phyloP scores from a whole-genome alignment of 2,329 filamentous ascomycete genomes.

The Penicillium sp. region DNA sequence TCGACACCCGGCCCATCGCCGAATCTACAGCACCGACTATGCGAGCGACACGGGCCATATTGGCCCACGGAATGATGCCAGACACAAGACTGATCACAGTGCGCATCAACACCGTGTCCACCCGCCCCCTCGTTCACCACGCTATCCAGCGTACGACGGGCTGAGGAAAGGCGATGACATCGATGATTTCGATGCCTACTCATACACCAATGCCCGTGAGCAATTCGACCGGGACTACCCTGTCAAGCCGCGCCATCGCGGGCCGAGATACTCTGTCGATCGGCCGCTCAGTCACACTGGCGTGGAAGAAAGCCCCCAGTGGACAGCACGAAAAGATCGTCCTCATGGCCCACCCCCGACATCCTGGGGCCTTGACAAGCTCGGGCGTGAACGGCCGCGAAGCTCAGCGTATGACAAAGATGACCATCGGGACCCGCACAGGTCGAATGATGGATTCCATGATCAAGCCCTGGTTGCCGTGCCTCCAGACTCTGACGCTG shows the following conservation, averaged over 20 bases:
- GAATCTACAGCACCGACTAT: constrained; percentile 37
- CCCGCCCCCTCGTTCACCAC: constrained; percentile 24
- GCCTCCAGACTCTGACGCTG: constrained; percentile 51
- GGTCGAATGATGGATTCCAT: constrained; percentile 37
- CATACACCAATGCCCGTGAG: constrained; percentile 49
- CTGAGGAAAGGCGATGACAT: constrained; percentile 39
- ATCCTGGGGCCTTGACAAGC: constrained; percentile 39
- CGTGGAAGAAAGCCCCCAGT: constrained; percentile 35
- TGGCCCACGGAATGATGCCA: constrained; percentile 24
- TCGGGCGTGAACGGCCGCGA: constrained; percentile 33
- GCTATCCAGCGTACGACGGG: constrained; percentile 32
- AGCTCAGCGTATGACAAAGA: constrained; percentile 31
- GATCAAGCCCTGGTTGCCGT: constrained; percentile 47
- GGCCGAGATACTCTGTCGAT: constrained; percentile 26
- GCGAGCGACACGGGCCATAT: constrained; percentile 38
- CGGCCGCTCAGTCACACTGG: constrained; percentile 44
- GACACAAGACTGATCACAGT: constrained; percentile 23
- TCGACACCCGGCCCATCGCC: constrained; percentile 31
- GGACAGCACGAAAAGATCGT: constrained; percentile 30
- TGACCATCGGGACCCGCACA: constrained; percentile 38
- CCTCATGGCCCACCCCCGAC: constrained; percentile 39
- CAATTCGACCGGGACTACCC: constrained; percentile 49
- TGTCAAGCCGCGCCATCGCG: constrained; percentile 35
- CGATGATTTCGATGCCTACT: constrained; percentile 46
- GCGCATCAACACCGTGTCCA: constrained; percentile 25